Evolutionary conservation across 768 basidiomycete genomes (phyloP).

Genomic region (Polyporus arcularius): DNA sequence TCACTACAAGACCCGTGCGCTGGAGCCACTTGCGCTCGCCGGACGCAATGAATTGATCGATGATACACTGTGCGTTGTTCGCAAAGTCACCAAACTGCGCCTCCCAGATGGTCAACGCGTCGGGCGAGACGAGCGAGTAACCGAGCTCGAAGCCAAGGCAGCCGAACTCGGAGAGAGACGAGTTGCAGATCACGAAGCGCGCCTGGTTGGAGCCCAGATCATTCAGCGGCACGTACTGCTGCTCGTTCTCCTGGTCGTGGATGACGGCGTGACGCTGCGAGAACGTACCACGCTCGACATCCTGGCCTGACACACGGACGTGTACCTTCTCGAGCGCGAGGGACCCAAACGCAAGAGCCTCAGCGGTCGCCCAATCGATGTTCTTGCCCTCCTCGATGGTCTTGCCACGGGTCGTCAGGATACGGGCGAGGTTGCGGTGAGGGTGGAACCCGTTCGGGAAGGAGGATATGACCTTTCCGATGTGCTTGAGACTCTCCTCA

Average conservation of each 20-base stretch:
- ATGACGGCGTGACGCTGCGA: conserved; percentile 97
- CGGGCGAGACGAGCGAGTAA: conserved; percentile 97
- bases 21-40: conserved; percentile 99
- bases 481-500: conserved; percentile 70
- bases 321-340: conserved; percentile 92
- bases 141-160: conserved; percentile 96
- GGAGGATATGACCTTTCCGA: conserved; percentile 86
- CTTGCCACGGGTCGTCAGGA: conserved; percentile 85
- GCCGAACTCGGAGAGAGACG: conserved; percentile 93
- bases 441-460: conserved; percentile 85
- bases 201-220: conserved; percentile 87
- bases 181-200: conserved; percentile 93
- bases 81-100: conserved; percentile 99
- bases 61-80: conserved; percentile 96
- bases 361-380: conserved; percentile 99
- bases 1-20: conserved; percentile 87
- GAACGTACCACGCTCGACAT: conserved; percentile 98
- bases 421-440: conserved; percentile 93
- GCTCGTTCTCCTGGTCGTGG: conserved; percentile 92
- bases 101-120: conserved; percentile 94
- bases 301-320: conserved; percentile 95
- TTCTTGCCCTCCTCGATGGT: conserved; percentile 86
- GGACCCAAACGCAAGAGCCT: conserved; percentile 94
- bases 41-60: conserved; percentile 97
- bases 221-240: conserved; percentile 87